Base-by-base conservation (phyloP, 1,139 yeast species). In the Arxiozyma bovina region DNA sequence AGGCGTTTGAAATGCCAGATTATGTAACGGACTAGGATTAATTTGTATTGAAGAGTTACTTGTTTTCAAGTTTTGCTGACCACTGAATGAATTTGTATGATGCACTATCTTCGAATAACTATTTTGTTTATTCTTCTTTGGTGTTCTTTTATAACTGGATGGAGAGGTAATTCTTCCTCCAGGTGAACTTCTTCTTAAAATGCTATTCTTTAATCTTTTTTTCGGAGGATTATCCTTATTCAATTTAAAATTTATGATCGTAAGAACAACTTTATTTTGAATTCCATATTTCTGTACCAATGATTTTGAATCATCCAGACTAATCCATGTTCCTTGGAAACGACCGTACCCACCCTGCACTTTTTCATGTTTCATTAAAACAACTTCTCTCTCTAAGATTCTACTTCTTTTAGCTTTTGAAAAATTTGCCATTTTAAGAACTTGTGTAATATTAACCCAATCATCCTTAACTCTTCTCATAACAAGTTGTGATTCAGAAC, bases 341-440 rank as follows among this genome's bases (percentile, higher is more conserved):
- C 88, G 85, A 17, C 96, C 96, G 67, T 89, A 88, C 0, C 96
- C 97, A 43, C 96, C 96, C 70, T 89, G 96, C 17, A 90, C 91
- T 67, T 89, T 90, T 67, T 90, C 96, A 69, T 89, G 96, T 43
- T 76, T 75, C 20, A 95, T 94, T 1, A 83, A 80, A 59, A 83
- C 90, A n/a, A 90, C 87, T 66, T 89, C 96, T 61, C 82, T 82
- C 67, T 91, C 96, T 63, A 90, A 76, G 56, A 89, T 81, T 62
- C 89, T 82, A 8, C 96, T 87, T 55, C 96, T 74, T 61, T 85
- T 84, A 1, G 95, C 86, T 69, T 90, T 87, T 58, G 94, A 94
- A 55, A 87, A 81, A 54, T 88, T 87, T 42, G 96, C 96, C 41
- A 90, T 82, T 68, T 88, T 88, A 56, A 91, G 74, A 25, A 91